Percentiles rank a stretch among this genome's conserved stretches.
Conservation (phyloP, 148 eudicot genomes). For the Rhododendron griersonianum region DNA sequence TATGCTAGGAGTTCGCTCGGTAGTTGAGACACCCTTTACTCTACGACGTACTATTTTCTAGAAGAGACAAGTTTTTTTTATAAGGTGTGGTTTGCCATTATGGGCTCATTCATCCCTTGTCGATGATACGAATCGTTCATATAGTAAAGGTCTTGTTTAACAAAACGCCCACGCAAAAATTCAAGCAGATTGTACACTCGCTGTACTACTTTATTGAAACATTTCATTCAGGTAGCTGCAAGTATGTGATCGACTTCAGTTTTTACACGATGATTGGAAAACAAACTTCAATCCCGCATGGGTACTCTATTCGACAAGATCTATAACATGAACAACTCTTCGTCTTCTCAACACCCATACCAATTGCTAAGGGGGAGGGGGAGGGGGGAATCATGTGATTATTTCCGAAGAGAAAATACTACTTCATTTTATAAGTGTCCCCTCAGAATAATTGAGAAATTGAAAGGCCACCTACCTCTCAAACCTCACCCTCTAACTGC, state of each 20-base stretch:
- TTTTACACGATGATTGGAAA: too few relatives aligned
- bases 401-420: too few relatives aligned
- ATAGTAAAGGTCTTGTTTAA: not conserved
- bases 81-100: not conserved
- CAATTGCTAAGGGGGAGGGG: not conserved
- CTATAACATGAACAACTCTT: not conserved
- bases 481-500: not conserved
- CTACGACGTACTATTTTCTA: too few relatives aligned
- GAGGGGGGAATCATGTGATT: too few relatives aligned
- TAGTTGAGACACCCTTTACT: not conserved
- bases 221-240: not conserved
- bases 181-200: not conserved
- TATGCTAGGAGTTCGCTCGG: not conserved
- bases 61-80: not conserved
- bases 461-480: slow-evolving; percentile 17
- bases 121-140: not conserved
- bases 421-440: not conserved
- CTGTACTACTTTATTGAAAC: not conserved
- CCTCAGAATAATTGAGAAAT: slow-evolving; percentile 12
- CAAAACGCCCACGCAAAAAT: not conserved
- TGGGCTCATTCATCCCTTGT: not conserved
- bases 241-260: too few relatives aligned
- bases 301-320: not conserved
- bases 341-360: not conserved
- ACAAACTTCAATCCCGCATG: not conserved